Evolutionary conservation across 1,284 basidiomycete genomes (phyloP), one percentile per base, ranked within the genome.

Genomic region (Schizopora paradoxa): DNA sequence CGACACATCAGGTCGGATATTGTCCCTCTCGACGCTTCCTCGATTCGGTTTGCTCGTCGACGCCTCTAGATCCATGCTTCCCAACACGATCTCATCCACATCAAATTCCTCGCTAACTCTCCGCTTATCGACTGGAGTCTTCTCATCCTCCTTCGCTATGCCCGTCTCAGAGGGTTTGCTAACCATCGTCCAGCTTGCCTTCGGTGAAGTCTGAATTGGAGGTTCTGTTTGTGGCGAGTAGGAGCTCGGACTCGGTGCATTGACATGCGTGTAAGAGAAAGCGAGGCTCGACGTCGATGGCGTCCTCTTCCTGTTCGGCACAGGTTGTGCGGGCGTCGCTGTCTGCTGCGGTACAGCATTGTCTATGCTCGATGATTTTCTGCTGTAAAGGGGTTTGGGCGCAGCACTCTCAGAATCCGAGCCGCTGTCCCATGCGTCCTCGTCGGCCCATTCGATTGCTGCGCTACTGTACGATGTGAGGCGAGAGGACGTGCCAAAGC

Each of bases 401-500:
- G 67, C 62, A 36, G 77, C 74, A 33, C 79, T 79, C 61, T 91
- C 90, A 36, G 82, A 81, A 64, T 92, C 90, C 3, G 89, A 91
- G 45, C 75, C 75, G 55, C 83, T 86, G 68, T 93, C 90, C 90
- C 91, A 93, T 36, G 82, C 89, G 61, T 93, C 90, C 55, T 93
- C 90, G 61, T 89, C 86, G 8, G 68, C 82, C 84, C 86, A 85
- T 47, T 86, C 58, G 6, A 49, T 42, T 23, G 37, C 81, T 49
- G 61, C 58, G 21, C 46, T 58, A 8, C 61, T 57, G 51, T 70
- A 66, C 48, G 64, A 55, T 33, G 68, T 60, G 56, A 74, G 76
- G 57, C 74, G 73, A 55, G 65, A 55, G 11, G 77, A 72, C 4
- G 79, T 68, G 51, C 77, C 74, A 38, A 86, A 67, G 39, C 73